A percentile compares a stretch with the other conserved stretches of the same genome.
phyloP scores from a whole-genome alignment of 331 rosid genomes.

The Ulmus americana region DNA sequence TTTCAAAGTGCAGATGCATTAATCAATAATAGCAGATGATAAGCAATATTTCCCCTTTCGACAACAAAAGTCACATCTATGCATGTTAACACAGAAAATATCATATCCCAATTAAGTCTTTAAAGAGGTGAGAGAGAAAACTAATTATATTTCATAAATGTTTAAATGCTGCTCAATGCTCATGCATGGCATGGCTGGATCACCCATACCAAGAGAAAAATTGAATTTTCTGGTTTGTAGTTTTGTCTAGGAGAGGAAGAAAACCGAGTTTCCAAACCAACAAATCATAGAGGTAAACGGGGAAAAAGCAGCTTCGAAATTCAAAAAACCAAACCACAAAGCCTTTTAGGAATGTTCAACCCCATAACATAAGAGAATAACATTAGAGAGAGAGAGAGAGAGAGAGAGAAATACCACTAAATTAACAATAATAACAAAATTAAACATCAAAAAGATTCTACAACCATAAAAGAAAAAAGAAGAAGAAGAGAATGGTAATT shows the following conservation, averaged over 20 bases:
- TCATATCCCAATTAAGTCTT: too few relatives aligned
- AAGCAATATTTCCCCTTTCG: slow-evolving; percentile 32
- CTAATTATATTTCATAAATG: too few relatives aligned
- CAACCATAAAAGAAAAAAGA: background rate
- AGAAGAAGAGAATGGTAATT: slow-evolving; percentile 20
- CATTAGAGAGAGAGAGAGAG: background rate
- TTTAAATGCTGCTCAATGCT: slow-evolving; percentile 20
- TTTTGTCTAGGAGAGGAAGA: slow-evolving; percentile 27
- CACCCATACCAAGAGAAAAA: slow-evolving; percentile 24
- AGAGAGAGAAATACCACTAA: slow-evolving; percentile 12
- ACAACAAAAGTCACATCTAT: slow-evolving; percentile 42
- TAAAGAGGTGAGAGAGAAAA: background rate
- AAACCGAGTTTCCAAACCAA: slow-evolving; percentile 38
- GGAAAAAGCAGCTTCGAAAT: slow-evolving; percentile 45
- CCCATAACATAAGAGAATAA: slow-evolving; percentile 13
- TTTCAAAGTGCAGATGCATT: slow-evolving; percentile 32
- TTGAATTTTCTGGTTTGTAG: background rate
- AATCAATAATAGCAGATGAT: slow-evolving; percentile 28
- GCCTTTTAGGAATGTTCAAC: slow-evolving; percentile 25
- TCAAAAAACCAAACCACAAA: slow-evolving; percentile 43
- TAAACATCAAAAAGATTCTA: background rate
- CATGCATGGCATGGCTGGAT: slow-evolving; percentile 47
- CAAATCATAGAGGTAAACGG: slow-evolving; percentile 44
- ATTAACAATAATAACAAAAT: slow-evolving; percentile 4
- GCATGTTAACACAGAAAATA: slow-evolving; percentile 5